Percentiles rank a stretch among this genome's conserved stretches.
phyloP scores from a whole-genome alignment of 441 rosid genomes.

The Kokia cookei region DNA sequence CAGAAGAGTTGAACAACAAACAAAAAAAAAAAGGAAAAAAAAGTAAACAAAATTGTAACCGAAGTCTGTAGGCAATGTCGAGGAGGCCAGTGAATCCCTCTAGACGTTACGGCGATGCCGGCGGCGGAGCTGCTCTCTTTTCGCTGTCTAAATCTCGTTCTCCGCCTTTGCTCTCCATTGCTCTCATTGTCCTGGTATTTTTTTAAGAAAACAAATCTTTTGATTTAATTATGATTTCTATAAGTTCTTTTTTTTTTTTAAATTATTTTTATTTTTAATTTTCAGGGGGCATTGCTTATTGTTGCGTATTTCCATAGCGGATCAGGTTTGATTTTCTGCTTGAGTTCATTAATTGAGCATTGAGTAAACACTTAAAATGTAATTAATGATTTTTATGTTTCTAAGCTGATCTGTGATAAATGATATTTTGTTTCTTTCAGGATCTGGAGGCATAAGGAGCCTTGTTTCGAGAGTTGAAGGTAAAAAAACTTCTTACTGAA shows the following conservation, averaged over 20 bases:
- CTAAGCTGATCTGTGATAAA: background rate
- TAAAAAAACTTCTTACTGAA: background rate
- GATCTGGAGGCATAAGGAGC: constrained; percentile 19
- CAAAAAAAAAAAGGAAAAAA: background rate
- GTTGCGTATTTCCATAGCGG: constrained; percentile 29
- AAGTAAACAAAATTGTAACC: background rate
- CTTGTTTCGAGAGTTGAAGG: constrained; percentile 33
- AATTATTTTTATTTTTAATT: background rate
- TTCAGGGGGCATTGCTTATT: constrained; percentile 35
- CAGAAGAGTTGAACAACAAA: background rate
- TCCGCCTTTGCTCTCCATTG: constrained; percentile 28
- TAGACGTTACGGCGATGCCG: constrained; percentile 28
- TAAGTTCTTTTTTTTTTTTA: background rate
- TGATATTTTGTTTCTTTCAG: background rate
- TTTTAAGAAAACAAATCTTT: background rate
- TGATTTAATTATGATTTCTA: background rate
- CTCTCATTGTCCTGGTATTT: constrained; percentile 29
- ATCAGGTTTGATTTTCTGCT: constrained; percentile 32
- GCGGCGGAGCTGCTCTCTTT: constrained; percentile 20
- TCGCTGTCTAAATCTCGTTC: constrained; percentile 23
- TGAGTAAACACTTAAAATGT: background rate
- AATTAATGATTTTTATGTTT: background rate
- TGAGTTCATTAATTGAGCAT: background rate
- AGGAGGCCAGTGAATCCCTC: constrained; percentile 34
- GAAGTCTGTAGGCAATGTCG: constrained; percentile 23